Conservation (phyloP, 345 rosid genomes). For the Salix suchowensis region DNA sequence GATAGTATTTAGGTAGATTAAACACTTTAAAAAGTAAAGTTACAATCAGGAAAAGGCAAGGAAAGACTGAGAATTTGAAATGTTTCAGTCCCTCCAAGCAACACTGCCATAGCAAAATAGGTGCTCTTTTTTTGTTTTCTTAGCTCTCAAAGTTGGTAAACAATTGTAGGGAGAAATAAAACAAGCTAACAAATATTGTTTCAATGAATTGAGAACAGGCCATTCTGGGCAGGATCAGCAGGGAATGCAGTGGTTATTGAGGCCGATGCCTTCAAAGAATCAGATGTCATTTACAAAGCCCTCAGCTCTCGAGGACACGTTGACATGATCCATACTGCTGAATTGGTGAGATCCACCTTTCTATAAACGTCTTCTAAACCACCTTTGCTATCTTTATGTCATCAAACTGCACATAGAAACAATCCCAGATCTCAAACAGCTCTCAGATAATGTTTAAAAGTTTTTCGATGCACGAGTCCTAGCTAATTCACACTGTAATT, state of each 20-base stretch:
- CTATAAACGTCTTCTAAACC: neutral
- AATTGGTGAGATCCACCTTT: constrained; percentile 42
- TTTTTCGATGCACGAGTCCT: too few species aligned
- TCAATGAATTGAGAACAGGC: constrained; percentile 35
- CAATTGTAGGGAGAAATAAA: neutral
- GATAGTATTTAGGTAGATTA: neutral
- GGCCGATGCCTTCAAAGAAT: constrained; percentile 94
- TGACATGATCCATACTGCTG: constrained; percentile 86
- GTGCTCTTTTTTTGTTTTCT: neutral
- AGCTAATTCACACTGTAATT: neutral
- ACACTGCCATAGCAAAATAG: neutral
- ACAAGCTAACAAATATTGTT: neutral
- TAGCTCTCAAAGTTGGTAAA: neutral
- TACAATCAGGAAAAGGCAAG: neutral
- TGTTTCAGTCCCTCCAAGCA: neutral
- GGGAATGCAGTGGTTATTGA: constrained; percentile 78
- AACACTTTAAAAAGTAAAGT: neutral
- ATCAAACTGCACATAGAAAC: neutral
- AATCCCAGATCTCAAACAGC: neutral
- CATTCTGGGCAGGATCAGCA: constrained; percentile 77
- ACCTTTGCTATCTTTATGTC: neutral
- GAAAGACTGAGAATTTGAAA: neutral
- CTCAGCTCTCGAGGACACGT: constrained; percentile 66
- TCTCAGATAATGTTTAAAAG: neutral
- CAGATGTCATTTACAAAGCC: constrained; percentile 81